Percentiles rank a stretch among this genome's conserved stretches.
Evolutionary conservation across 2,329 filamentous ascomycete species (phyloP).

Genomic region (Coniosporium tulheliwenetii): DNA sequence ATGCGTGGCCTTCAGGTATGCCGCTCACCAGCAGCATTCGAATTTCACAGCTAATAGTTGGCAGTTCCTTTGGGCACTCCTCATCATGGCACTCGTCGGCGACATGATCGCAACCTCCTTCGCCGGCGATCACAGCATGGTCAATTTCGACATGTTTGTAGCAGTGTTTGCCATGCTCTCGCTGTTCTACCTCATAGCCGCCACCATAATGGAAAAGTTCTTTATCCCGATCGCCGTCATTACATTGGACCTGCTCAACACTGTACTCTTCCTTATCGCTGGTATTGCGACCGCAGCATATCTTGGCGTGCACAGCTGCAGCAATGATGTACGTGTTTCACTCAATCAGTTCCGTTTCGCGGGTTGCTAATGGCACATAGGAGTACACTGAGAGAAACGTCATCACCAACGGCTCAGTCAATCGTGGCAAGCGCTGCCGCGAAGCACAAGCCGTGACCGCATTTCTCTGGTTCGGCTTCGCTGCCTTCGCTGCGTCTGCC

Average conservation of each 20-base stretch:
- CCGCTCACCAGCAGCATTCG: neutral
- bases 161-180: slow-evolving; percentile 50
- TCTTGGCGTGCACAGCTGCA: slow-evolving; percentile 54
- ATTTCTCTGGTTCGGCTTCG: slow-evolving; percentile 69
- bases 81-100: slow-evolving; percentile 45
- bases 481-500: slow-evolving; percentile 38
- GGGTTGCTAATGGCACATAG: slow-evolving; percentile 4
- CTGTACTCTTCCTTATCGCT: slow-evolving; percentile 54
- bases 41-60: neutral
- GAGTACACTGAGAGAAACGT: slow-evolving; percentile 22
- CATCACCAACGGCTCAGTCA: slow-evolving; percentile 29
- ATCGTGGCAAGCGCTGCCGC: slow-evolving; percentile 51
- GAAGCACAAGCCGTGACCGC: slow-evolving; percentile 59
- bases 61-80: slow-evolving; percentile 43
- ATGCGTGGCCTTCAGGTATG: slow-evolving; percentile 13
- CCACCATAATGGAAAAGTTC: slow-evolving; percentile 37
- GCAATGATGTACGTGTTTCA: slow-evolving; percentile 32
- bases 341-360: neutral
- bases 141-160: slow-evolving; percentile 55
- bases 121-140: slow-evolving; percentile 38
- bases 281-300: slow-evolving; percentile 57
- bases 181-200: slow-evolving; percentile 45
- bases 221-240: slow-evolving; percentile 36
- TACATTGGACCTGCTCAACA: slow-evolving; percentile 41
- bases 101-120: slow-evolving; percentile 43